Evolutionary conservation across 2,329 filamentous ascomycete genomes (phyloP).

Genomic region (Diplodia mutila): DNA sequence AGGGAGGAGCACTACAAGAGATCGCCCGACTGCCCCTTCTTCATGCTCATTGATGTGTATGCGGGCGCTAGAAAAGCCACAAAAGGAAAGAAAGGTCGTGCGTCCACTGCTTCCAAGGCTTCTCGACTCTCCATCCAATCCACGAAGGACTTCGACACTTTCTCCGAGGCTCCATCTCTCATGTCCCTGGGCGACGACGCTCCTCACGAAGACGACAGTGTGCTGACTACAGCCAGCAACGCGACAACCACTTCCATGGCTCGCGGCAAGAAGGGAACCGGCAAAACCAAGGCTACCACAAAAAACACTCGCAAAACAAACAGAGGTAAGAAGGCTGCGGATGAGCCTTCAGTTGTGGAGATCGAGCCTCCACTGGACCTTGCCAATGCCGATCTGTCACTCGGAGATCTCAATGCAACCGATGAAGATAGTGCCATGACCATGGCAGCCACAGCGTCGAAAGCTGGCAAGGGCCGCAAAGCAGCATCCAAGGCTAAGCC

Average conservation of each 20-base stretch:
- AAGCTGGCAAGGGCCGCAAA: slow-evolving; percentile 45
- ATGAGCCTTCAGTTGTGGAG: slow-evolving; percentile 25
- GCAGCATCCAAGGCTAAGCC: slow-evolving; percentile 48
- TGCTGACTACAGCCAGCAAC: slow-evolving; percentile 52
- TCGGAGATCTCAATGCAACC: slow-evolving; percentile 33
- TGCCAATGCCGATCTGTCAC: not conserved
- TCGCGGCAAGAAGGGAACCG: slow-evolving; percentile 34
- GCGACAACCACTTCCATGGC: slow-evolving; percentile 45
- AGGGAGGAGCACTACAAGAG: slow-evolving; percentile 86
- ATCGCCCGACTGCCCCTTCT: slow-evolving; percentile 81
- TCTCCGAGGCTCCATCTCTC: slow-evolving; percentile 48
- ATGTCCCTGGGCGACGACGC: slow-evolving; percentile 51
- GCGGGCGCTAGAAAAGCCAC: slow-evolving; percentile 60
- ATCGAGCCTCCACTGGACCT: slow-evolving; percentile 4
- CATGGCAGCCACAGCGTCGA: slow-evolving; percentile 45
- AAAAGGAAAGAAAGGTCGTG: slow-evolving; percentile 33
- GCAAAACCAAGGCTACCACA: slow-evolving; percentile 47
- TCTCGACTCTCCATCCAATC: slow-evolving; percentile 65
- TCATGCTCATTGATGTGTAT: slow-evolving; percentile 64
- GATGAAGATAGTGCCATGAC: slow-evolving; percentile 62
- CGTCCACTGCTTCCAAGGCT: slow-evolving; percentile 62
- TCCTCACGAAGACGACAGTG: slow-evolving; percentile 59
- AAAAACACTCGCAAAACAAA: slow-evolving; percentile 56
- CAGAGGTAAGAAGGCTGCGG: slow-evolving; percentile 41
- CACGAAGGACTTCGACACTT: slow-evolving; percentile 39